A percentile compares a stretch with the other conserved stretches of the same genome.
Conservation (phyloP, 2,329 filamentous ascomycete species). For the Colletotrichum gloeosporioides region DNA sequence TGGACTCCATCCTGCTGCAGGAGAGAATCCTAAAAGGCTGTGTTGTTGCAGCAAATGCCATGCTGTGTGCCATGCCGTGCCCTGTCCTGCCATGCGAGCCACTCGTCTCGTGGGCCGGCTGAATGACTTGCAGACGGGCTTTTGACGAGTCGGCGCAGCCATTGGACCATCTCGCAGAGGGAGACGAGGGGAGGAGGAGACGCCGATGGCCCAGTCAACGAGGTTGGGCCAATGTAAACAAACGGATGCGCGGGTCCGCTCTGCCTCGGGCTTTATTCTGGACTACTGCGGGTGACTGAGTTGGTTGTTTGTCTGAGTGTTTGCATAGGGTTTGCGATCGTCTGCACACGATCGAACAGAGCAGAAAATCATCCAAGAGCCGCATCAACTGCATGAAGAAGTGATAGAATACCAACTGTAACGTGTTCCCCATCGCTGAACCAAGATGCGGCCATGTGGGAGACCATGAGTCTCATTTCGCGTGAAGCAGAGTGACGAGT, state of each 20-base stretch:
- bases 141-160: neutral
- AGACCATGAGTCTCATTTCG: neutral
- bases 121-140: neutral
- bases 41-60: neutral
- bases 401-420: neutral
- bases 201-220: neutral
- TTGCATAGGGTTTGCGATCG: neutral
- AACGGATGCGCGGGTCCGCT: slow-evolving; percentile 2
- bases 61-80: neutral
- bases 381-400: neutral
- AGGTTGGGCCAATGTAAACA: slow-evolving; percentile 11
- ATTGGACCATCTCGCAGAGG: neutral
- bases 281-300: neutral
- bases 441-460: neutral
- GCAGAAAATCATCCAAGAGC: neutral
- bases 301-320: neutral
- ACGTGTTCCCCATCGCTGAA: neutral
- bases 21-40: neutral
- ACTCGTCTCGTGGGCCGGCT: neutral
- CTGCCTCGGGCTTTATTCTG: neutral
- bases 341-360: neutral
- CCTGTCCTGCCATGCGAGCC: neutral
- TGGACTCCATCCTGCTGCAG: neutral
- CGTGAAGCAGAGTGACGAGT: neutral
- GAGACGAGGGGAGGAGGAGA: neutral